A percentile compares a stretch with the other conserved stretches of the same genome.
Conservation (phyloP, 2,329 filamentous ascomycete genomes). For the Cladosporium halotolerans region DNA sequence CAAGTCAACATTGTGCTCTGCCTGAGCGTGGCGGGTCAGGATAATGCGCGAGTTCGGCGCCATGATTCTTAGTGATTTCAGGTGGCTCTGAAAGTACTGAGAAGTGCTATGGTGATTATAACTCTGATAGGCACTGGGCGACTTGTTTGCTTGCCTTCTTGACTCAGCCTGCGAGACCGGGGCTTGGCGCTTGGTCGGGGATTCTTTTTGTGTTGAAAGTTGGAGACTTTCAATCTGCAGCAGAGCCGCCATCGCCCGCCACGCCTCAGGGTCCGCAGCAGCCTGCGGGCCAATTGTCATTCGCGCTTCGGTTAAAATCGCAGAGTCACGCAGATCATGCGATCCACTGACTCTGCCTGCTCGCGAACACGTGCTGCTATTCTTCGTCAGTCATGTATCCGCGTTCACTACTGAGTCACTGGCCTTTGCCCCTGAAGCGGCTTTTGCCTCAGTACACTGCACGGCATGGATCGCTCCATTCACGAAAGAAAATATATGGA, state of each 20-base stretch:
- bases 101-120: not conserved
- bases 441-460: too few relatives aligned
- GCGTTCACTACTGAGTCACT: too few relatives aligned
- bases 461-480: too few relatives aligned
- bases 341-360: too few relatives aligned
- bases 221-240: not conserved
- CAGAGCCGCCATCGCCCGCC: not conserved
- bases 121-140: not conserved
- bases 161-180: not conserved
- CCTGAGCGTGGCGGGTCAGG: conserved; percentile 27
- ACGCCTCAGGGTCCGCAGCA: not conserved
- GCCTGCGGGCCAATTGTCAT: too few relatives aligned
- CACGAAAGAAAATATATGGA: too few relatives aligned
- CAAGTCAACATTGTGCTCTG: conserved; percentile 29
- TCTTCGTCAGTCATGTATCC: too few relatives aligned
- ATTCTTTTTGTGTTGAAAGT: conserved; percentile 1
- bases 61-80: conserved; percentile 17
- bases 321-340: too few relatives aligned
- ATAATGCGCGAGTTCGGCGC: conserved; percentile 29
- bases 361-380: too few relatives aligned
- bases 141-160: not conserved
- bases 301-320: too few relatives aligned
- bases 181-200: not conserved
- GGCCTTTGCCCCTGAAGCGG: too few relatives aligned
- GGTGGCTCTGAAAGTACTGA: not conserved